Percentiles rank a stretch among this genome's conserved stretches.
Evolutionary conservation across 306 rosid species (phyloP).

Genomic region (Argentina anserina): DNA sequence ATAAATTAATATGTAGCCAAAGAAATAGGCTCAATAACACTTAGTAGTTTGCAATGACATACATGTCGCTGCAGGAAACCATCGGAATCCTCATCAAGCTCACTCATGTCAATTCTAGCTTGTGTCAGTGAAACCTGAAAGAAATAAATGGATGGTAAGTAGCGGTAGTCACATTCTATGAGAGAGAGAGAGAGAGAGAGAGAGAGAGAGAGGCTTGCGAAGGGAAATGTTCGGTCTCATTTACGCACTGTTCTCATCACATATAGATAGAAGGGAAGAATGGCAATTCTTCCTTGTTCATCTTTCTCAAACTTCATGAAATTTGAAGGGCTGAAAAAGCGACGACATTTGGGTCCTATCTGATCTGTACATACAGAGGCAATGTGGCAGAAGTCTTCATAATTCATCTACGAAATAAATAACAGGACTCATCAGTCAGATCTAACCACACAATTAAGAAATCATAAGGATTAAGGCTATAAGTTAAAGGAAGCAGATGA

Average conservation of each 20-base stretch:
- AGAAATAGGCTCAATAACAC: constrained; percentile 9
- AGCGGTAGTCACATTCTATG: not conserved
- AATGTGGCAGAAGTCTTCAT: constrained; percentile 99
- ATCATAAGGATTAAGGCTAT: not conserved
- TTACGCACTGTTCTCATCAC: constrained; percentile 93
- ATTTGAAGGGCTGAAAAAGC: constrained; percentile 98
- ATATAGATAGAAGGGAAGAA: constrained; percentile 96
- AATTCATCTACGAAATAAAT: constrained; percentile 76
- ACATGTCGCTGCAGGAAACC: constrained; percentile 93
- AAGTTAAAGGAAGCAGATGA: not conserved
- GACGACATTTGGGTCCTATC: constrained; percentile 91
- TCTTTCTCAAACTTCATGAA: constrained; percentile 99
- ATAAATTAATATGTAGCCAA: not conserved
- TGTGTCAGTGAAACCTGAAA: constrained; percentile 96
- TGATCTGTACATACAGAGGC: constrained; percentile 98
- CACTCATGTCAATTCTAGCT: constrained; percentile 99
- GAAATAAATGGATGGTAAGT: constrained; percentile 26
- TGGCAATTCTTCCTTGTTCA: constrained; percentile 98
- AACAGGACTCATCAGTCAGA: constrained; percentile 14
- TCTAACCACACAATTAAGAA: not conserved
- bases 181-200: constrained; percentile 3
- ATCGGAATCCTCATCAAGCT: constrained; percentile 97
- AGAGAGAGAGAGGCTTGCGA: not conserved
- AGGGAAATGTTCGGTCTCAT: not conserved
- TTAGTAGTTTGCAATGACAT: constrained; percentile 32